A percentile compares a stretch with the other conserved stretches of the same genome.
phyloP scores from a whole-genome alignment of 768 basidiomycete genomes.

The Termitomyces sp. region DNA sequence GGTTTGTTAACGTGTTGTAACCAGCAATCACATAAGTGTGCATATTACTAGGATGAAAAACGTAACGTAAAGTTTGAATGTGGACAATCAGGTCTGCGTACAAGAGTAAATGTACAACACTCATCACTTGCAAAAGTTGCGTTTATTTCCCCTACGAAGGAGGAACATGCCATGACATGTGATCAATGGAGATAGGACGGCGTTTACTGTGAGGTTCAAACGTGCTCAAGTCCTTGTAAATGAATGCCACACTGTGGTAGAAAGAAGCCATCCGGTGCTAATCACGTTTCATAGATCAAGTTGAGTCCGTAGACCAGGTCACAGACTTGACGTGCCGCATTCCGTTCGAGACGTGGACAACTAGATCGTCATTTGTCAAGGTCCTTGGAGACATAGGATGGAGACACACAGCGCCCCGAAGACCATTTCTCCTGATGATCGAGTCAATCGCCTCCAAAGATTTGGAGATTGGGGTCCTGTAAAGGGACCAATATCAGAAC shows the following conservation, averaged over 20 bases:
- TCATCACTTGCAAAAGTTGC: too few relatives aligned
- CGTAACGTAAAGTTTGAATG: not conserved
- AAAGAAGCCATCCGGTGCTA: not conserved
- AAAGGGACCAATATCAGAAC: not conserved
- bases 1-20: not conserved
- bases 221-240: not conserved
- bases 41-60: not conserved
- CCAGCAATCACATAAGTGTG: not conserved
- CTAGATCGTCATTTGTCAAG: not conserved
- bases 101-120: not conserved
- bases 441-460: constrained; percentile 7
- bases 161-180: not conserved
- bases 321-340: not conserved
- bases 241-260: too few relatives aligned
- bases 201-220: not conserved
- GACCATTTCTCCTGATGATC: not conserved
- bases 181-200: not conserved
- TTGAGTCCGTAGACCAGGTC: not conserved
- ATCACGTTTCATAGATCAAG: not conserved
- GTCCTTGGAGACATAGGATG: not conserved
- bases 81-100: not conserved
- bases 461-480: constrained; percentile 10
- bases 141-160: too few relatives aligned
- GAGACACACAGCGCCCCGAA: not conserved
- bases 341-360: not conserved